phyloP scores from a whole-genome alignment of 164 flowering plant species.

The Tetrastigma voinierianum region DNA sequence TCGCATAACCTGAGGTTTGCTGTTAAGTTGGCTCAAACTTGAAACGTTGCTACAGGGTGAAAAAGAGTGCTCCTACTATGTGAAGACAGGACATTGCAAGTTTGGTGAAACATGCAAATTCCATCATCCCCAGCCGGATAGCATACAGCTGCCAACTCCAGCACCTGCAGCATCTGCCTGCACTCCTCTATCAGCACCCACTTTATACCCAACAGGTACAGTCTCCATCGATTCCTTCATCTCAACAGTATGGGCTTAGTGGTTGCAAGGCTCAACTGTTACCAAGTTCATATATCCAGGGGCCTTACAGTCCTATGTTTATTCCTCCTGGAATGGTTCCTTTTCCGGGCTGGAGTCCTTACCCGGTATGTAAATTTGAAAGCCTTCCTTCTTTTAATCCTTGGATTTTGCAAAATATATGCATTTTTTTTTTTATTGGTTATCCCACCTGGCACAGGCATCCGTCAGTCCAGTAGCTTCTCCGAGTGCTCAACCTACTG shows the following conservation, averaged over 20 bases:
- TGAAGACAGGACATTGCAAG: slow-evolving; percentile 90
- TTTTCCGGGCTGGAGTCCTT: slow-evolving; percentile 71
- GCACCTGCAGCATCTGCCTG: slow-evolving; percentile 33
- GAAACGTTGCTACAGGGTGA: slow-evolving; percentile 60
- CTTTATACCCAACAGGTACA: slow-evolving; percentile 58
- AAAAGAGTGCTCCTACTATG: slow-evolving; percentile 84
- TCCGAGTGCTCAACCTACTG: slow-evolving; percentile 48
- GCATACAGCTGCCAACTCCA: slow-evolving; percentile 35
- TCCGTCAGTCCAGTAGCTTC: slow-evolving; percentile 56
- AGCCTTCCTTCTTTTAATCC: not conserved
- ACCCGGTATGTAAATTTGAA: slow-evolving; percentile 43
- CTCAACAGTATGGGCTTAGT: slow-evolving; percentile 70
- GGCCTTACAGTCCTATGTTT: slow-evolving; percentile 71
- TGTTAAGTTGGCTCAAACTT: not conserved
- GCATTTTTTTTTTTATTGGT: slow-evolving; percentile 2
- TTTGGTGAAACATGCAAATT: slow-evolving; percentile 92
- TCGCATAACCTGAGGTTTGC: not conserved
- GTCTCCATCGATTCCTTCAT: slow-evolving; percentile 53
- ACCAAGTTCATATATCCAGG: slow-evolving; percentile 70
- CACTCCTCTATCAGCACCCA: slow-evolving; percentile 30
- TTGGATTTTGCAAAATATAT: not conserved
- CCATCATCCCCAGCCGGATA: slow-evolving; percentile 82
- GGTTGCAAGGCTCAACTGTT: slow-evolving; percentile 60
- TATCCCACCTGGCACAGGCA: slow-evolving; percentile 40
- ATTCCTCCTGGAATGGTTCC: slow-evolving; percentile 71